Percentiles rank a stretch among this genome's conserved stretches.
Evolutionary conservation across 2,329 filamentous ascomycete genomes (phyloP).

Genomic region (Dryadomyces sulphureus): DNA sequence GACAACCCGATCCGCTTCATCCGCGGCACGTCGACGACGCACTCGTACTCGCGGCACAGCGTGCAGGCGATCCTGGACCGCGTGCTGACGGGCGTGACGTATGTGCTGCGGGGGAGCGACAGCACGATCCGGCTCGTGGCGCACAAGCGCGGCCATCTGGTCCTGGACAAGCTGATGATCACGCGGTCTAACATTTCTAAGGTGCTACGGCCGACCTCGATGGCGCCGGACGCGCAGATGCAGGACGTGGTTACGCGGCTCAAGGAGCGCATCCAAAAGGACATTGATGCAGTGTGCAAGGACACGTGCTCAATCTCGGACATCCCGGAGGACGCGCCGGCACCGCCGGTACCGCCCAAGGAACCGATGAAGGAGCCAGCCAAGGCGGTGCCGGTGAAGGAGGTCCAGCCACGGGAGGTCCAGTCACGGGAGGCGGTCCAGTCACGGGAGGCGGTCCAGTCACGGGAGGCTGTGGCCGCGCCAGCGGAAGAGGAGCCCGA

Average conservation of each 20-base stretch:
- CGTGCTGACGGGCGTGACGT: slow-evolving; percentile 33
- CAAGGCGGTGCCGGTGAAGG: background rate
- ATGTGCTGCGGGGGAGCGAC: slow-evolving; percentile 31
- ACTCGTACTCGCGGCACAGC: slow-evolving; percentile 27
- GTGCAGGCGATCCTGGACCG: slow-evolving; percentile 35
- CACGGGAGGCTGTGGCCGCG: no score
- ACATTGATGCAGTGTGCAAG: slow-evolving; percentile 33
- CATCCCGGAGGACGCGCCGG: slow-evolving; percentile 13
- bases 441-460: background rate
- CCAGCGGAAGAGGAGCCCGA: no score
- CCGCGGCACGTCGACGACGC: slow-evolving; percentile 20
- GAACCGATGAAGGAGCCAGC: background rate
- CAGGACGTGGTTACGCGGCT: slow-evolving; percentile 24
- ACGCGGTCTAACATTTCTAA: slow-evolving; percentile 20
- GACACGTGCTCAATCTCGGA: slow-evolving; percentile 33
- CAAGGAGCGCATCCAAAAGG: slow-evolving; percentile 28
- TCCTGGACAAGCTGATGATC: slow-evolving; percentile 33
- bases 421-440: no score
- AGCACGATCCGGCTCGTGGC: slow-evolving; percentile 30
- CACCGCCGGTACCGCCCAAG: background rate
- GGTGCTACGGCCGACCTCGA: slow-evolving; percentile 17
- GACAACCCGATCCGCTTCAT: slow-evolving; percentile 30
- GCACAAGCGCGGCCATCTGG: slow-evolving; percentile 36
- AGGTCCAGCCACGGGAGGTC: background rate
- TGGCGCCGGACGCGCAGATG: slow-evolving; percentile 21